Evolutionary conservation across 441 rosid genomes (phyloP), one percentile per base, ranked within the genome.

Genomic region (Corymbia citriodora): DNA sequence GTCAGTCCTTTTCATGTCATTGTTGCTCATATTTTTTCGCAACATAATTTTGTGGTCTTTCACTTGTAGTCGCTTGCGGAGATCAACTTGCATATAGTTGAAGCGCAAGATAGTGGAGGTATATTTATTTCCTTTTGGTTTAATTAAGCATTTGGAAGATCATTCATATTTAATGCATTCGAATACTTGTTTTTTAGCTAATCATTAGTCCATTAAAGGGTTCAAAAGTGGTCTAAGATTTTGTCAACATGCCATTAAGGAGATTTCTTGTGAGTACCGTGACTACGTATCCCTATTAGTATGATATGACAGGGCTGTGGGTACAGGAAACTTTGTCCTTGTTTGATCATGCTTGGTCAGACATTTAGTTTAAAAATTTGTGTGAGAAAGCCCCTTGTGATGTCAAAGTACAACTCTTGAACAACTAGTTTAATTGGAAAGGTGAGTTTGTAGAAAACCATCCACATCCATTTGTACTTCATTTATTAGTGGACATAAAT

Each of bases 101-200:
- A 97, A 94, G 97, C 96, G 89, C 98, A 95, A 94, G 95, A 92
- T 89, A 95, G 92, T 86, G 99, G 99, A 98, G 99, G 99, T 98
- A 94, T 82, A 90, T 87, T 92, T 91, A 85, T 87, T 88, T 45
- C 59, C n/a, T 88, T 53, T 88, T 57, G 14, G 29, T 61, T 88
- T 52, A 83, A 14, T 59, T 29, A 79, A 79, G 52, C 7, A 45
- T 79, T 74, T 87, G 70, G 68, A 23, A 54, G 50, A 55, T 55
- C 21, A 13, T 61, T 33, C 18, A 55, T 65, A 21, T 55, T 87
- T 55, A 40, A 55, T 57, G 50, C 68, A 19, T 87, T 45, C 31
- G 21, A 36, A 55, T 55, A 48, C 61, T 87, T 55, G 61, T 55
- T 87, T 57, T 55, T 57, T 36, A 25, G 85, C 10, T 79, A 45